phyloP scores from a whole-genome alignment of 345 rosid species.

The Erucastrum elatum region DNA sequence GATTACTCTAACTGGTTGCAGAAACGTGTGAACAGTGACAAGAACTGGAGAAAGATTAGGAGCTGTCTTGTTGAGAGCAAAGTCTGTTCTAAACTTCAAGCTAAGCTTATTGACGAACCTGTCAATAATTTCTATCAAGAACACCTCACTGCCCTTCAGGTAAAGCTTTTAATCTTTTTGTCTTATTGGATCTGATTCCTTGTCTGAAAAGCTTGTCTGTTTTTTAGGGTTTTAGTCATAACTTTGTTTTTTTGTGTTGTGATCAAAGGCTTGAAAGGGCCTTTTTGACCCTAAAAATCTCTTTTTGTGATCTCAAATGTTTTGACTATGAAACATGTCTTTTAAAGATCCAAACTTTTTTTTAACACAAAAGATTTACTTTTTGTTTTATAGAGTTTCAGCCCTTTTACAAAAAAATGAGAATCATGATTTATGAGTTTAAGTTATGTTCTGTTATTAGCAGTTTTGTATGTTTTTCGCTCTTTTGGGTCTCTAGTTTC shows the following conservation, averaged over 20 bases:
- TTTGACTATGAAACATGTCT: background rate
- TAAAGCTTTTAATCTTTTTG: background rate
- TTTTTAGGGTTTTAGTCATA: conserved; percentile 23
- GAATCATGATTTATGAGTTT: too few species aligned
- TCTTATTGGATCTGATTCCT: background rate
- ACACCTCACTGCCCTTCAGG: conserved; percentile 68
- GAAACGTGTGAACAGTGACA: conserved; percentile 55
- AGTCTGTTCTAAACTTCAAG: conserved; percentile 52
- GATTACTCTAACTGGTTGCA: conserved; percentile 80
- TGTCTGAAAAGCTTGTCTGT: background rate
- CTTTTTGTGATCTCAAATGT: background rate
- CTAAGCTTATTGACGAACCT: conserved; percentile 36
- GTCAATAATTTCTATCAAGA: conserved; percentile 31
- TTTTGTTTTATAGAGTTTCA: conserved; percentile 5
- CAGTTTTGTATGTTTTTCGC: background rate
- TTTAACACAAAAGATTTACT: background rate
- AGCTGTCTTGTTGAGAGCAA: conserved; percentile 71
- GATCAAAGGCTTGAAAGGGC: background rate
- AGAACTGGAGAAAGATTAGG: conserved; percentile 75
- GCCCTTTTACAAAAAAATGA: background rate
- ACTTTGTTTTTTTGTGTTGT: background rate
- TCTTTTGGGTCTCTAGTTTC: background rate
- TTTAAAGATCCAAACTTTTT: background rate
- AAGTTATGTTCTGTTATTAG: conserved; percentile 4
- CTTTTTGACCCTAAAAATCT: background rate